phyloP scores from a whole-genome alignment of 169 alveolate genomes.

The Plasmodium vivax region DNA sequence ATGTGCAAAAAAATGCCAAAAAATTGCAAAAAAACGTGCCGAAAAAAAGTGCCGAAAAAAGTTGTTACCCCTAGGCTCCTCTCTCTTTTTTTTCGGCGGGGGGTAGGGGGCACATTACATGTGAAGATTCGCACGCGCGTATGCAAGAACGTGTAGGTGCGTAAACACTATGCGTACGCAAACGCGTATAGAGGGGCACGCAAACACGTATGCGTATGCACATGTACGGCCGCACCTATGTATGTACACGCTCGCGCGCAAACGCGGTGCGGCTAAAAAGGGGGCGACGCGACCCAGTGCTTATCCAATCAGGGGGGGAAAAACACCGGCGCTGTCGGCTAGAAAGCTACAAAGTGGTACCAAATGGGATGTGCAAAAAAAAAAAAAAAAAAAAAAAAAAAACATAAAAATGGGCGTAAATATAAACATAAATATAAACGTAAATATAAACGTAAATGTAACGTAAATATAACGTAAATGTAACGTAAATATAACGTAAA shows the following conservation, averaged over 20 bases:
- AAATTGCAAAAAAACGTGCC: no score
- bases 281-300: neutral
- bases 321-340: neutral
- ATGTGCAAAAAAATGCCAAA: no score
- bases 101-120: neutral
- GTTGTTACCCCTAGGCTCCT: no score
- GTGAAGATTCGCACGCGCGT: neutral
- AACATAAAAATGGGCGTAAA: no score
- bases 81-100: neutral
- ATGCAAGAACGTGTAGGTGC: no score
- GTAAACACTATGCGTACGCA: no score
- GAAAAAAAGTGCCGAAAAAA: no score
- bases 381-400: neutral
- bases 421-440: no score
- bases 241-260: neutral
- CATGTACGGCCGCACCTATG: neutral
- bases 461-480: no score
- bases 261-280: neutral
- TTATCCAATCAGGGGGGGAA: neutral
- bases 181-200: no score
- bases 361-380: neutral
- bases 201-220: neutral
- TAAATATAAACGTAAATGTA: neutral
- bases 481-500: no score
- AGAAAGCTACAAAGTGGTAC: neutral